A percentile compares a stretch with the other conserved stretches of the same genome.
phyloP scores from a whole-genome alignment of 2,329 filamentous ascomycete species.

The Aphanocladium album region DNA sequence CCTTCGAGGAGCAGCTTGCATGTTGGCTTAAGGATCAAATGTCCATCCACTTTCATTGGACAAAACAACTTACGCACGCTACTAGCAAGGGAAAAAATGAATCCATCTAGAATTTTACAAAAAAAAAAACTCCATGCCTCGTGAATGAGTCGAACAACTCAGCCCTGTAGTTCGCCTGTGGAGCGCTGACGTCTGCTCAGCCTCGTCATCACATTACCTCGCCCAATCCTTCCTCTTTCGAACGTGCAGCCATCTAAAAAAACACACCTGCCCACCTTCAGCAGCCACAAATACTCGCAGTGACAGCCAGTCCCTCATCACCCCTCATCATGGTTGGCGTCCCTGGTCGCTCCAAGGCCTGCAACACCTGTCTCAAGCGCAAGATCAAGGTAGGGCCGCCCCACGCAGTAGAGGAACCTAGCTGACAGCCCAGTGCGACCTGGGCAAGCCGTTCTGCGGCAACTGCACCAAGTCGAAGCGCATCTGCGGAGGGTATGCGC shows the following conservation, averaged over 20 bases:
- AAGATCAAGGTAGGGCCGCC: slow-evolving; percentile 1
- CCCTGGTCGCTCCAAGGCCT: slow-evolving; percentile 8
- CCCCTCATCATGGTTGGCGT: slow-evolving; percentile 7
- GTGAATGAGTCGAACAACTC: neutral
- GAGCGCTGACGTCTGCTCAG: neutral
- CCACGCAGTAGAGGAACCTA: neutral
- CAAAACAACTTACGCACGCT: no score
- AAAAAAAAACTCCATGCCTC: no score
- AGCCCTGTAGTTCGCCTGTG: neutral
- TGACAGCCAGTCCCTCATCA: neutral
- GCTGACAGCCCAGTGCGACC: slow-evolving; percentile 13
- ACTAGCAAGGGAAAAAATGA: no score
- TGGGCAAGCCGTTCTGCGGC: slow-evolving; percentile 10
- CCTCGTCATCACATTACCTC: neutral
- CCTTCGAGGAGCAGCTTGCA: no score
- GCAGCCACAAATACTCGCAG: neutral
- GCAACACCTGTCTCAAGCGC: slow-evolving; percentile 12
- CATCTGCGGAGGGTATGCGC: slow-evolving; percentile 11
- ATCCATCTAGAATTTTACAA: no score
- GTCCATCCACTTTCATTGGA: no score
- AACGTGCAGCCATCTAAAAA: neutral
- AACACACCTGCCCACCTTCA: neutral
- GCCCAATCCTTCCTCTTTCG: neutral
- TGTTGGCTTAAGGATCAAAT: no score
- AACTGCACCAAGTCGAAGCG: slow-evolving; percentile 15